Percentiles rank a stretch among this genome's conserved stretches.
Conservation (phyloP, 768 basidiomycete species). For the Zangia roseola region DNA sequence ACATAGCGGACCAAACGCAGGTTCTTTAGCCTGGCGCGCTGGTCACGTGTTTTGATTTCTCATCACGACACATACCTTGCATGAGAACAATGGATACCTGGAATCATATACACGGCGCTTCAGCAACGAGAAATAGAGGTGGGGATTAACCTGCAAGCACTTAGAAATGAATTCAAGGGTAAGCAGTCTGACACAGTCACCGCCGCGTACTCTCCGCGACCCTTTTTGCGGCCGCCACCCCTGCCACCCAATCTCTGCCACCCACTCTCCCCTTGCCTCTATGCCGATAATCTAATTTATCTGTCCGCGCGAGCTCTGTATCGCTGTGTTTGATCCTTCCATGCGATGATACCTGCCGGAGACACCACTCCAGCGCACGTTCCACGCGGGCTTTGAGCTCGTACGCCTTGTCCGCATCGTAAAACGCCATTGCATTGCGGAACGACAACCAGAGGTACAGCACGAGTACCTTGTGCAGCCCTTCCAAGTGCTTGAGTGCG, state of each 20-base stretch:
- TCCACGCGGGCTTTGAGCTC: constrained; percentile 64
- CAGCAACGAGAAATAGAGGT: too few species aligned
- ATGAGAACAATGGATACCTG: too few species aligned
- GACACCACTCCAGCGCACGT: constrained; percentile 60
- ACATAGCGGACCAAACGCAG: not conserved
- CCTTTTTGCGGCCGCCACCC: constrained; percentile 21
- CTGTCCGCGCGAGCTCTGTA: not conserved
- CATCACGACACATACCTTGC: too few species aligned
- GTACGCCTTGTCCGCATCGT: constrained; percentile 48
- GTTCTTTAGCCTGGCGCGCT: not conserved
- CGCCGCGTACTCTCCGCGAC: constrained; percentile 11
- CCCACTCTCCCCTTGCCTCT: constrained; percentile 12
- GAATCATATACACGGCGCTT: too few species aligned
- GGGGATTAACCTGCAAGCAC: not conserved
- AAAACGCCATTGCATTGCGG: constrained; percentile 67
- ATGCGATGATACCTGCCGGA: constrained; percentile 41
- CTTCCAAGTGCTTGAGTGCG: constrained; percentile 51
- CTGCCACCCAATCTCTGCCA: constrained; percentile 13
- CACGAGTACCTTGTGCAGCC: constrained; percentile 71
- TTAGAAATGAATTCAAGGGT: not conserved
- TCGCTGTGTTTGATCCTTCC: not conserved
- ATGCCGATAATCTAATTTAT: constrained; percentile 23
- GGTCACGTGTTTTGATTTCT: constrained; percentile 20
- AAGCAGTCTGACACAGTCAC: constrained; percentile 3
- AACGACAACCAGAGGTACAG: constrained; percentile 84